Base-by-base conservation (phyloP, 176 grass and related monocot species). In the Metroxylon sagu region DNA sequence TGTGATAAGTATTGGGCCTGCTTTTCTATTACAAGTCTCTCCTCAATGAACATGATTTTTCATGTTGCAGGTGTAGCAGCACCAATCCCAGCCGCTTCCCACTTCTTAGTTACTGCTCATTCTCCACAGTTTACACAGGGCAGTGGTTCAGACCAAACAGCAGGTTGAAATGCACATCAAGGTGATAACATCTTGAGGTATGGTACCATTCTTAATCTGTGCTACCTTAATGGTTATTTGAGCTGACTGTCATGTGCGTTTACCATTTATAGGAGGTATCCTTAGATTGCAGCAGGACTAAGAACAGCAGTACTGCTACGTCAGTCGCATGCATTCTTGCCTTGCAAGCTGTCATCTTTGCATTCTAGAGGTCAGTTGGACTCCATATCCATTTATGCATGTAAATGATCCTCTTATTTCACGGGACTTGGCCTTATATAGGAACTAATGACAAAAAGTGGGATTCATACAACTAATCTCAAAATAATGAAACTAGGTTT, bases 241-340 rank as follows among this genome's bases (percentile, higher is more conserved):
- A 18, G 30, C 27, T 65, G 23, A 50, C 66, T 75, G 26, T 52
- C 57, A 59, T 59, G 57, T 30, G 8, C 26, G 17, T 59, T 59
- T 28, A 29, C 29, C 18, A 15, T 79, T 56, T 49, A 29, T 79
- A 23, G 53, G 72, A 88, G 93, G 79, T 88, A 90, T 75, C 80
- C 65, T 82, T 90, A 84, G 80, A 75, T 87, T 88, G 83, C 87
- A 90, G 75, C 92, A 88, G 83, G 83, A 88, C 77, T 77, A 80
- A 77, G 69, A 81, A 84, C 66, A 87, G 69, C 76, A 73, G 71
- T 87, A 69, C 69, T 90, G 78, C 78, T 71, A 39, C 64, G 72
- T 58, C 27, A 74, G 78, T 64, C 78, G 69, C 80, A 80, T 53
- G 60, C 39, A 70, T 82, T 76, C 83, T 86, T 90, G 70, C 87